phyloP scores from a whole-genome alignment of 2,329 filamentous ascomycete genomes.

The Ceratocystiopsis sp. region DNA sequence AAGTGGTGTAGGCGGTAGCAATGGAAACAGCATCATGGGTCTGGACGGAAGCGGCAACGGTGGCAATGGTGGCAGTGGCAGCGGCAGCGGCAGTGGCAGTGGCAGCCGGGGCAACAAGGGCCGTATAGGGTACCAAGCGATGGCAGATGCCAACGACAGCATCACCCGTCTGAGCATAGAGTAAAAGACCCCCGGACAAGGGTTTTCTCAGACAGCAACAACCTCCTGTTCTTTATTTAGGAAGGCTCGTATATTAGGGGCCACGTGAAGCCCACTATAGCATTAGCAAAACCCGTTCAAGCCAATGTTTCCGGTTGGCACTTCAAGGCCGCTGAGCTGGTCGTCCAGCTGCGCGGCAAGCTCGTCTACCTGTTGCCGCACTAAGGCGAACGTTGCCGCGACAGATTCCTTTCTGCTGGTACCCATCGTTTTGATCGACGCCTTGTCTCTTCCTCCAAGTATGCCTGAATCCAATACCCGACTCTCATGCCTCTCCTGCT shows the following conservation, averaged over 20 bases:
- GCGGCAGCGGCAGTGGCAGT: conserved; percentile 23
- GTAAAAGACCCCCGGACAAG: conserved; percentile 20
- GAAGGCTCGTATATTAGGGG: too few relatives aligned
- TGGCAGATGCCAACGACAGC: conserved; percentile 68
- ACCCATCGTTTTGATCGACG: too few relatives aligned
- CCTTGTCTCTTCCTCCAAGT: too few relatives aligned
- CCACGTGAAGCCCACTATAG: too few relatives aligned
- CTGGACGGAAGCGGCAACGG: conserved; percentile 17
- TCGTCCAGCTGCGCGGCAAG: conserved; percentile 42
- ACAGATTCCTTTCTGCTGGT: conserved; percentile 10
- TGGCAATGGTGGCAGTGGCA: conserved; percentile 21
- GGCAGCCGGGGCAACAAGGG: conserved; percentile 24
- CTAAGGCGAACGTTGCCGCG: conserved; percentile 29
- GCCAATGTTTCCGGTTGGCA: conserved; percentile 35
- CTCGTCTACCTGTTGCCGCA: conserved; percentile 40
- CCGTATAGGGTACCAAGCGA: neutral
- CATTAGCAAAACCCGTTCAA: conserved; percentile 11
- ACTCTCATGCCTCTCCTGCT: conserved; percentile 20
- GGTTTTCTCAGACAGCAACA: too few relatives aligned
- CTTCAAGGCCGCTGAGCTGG: conserved; percentile 34
- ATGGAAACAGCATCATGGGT: conserved; percentile 4
- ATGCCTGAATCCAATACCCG: too few relatives aligned
- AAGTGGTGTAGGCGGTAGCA: conserved; percentile 19
- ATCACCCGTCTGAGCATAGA: conserved; percentile 97
- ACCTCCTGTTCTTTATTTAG: too few relatives aligned